Base-by-base conservation (phyloP, 352 stramenopile genomes). In the Thalassiosira mediterranea region DNA sequence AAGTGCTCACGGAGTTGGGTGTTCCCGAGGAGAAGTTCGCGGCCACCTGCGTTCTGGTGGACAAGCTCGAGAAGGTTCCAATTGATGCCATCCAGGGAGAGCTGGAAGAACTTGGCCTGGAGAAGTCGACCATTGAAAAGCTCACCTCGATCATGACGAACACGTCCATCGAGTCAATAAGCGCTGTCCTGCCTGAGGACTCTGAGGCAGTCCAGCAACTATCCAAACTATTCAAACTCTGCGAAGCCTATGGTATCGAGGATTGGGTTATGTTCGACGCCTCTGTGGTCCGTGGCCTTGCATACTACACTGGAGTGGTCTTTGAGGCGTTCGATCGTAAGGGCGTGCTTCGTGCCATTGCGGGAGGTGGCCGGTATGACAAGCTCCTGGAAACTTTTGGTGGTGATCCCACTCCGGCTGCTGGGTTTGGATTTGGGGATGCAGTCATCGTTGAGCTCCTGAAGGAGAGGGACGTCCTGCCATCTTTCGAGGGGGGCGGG, bases 351-450 rank as follows among this genome's bases (percentile, higher is more conserved):
- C 86, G 93, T 28, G 93, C 93, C 1, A 95, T 96, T 76, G 91
- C 86, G 42, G 93, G 93, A 17, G 93, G 93, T 29, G 93, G 93
- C 25, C 86, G 93, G 17, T 96, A 96, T 67, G 91, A 96, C 56
- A 92, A 90, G 54, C 77, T 96, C 3, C 61, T 96, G 23, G 86
- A 95, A 76, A 93, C 88, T 0, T 95, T 95, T 77, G 93, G 93
- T 21, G 89, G 87, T 11, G 86, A 95, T 38, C 69, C 81, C 7
- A 91, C 90, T 10, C 91, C 93, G 10, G 91, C 91, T 17, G 90
- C 87, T 44, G 93, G 93, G 31, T 96, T 96, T 83, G 93, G 93
- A 34, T 96, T 96, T 76, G 91, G 93, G 19, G 93, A 96, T 86
- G 91, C 91, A 26, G 93, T 96, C 0, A 95, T 96, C 75, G 81